Percentiles rank a stretch among this genome's conserved stretches.
phyloP scores from a whole-genome alignment of 768 basidiomycete genomes.

The Auricularia sp. region DNA sequence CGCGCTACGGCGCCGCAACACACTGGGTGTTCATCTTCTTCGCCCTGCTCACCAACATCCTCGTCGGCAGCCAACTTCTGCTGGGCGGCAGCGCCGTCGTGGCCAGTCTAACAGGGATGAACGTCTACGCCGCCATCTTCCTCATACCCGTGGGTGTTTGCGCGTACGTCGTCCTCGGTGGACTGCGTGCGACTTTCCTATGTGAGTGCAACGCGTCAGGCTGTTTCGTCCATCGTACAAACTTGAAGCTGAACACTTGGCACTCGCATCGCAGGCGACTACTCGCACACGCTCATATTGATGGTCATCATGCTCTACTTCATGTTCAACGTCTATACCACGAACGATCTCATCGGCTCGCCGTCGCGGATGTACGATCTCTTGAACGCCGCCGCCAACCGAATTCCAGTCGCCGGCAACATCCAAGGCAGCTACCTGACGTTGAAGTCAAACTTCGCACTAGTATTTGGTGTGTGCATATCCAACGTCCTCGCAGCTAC shows the following conservation, averaged over 20 bases:
- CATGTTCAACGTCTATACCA: slow-evolving; percentile 24
- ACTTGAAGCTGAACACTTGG: no score
- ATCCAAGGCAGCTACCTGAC: slow-evolving; percentile 43
- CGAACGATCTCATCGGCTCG: slow-evolving; percentile 29
- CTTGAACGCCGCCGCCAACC: slow-evolving; percentile 30
- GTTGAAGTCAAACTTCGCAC: background rate
- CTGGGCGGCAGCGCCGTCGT: slow-evolving; percentile 39
- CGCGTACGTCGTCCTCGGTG: slow-evolving; percentile 27
- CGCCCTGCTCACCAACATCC: slow-evolving; percentile 38
- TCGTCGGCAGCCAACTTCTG: slow-evolving; percentile 41
- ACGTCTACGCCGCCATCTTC: slow-evolving; percentile 33
- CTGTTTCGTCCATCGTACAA: no score
- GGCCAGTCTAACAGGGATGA: slow-evolving; percentile 37
- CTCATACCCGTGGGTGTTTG: slow-evolving; percentile 36
- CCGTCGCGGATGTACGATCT: slow-evolving; percentile 35
- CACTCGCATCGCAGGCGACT: slow-evolving; percentile 29
- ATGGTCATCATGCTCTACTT: slow-evolving; percentile 30
- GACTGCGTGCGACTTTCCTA: slow-evolving; percentile 25
- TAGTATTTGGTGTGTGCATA: slow-evolving; percentile 20
- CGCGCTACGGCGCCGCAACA: slow-evolving; percentile 34
- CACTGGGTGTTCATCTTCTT: slow-evolving; percentile 47
- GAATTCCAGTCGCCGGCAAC: slow-evolving; percentile 39
- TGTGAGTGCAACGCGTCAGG: slow-evolving; percentile 10
- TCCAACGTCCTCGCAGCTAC: slow-evolving; percentile 17
- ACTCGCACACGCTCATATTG: slow-evolving; percentile 35